These are phyloP conservation scores for Suillus spraguei DNA, from an alignment of 768 basidiomycete species.

Conservation along the genomic window DNA sequence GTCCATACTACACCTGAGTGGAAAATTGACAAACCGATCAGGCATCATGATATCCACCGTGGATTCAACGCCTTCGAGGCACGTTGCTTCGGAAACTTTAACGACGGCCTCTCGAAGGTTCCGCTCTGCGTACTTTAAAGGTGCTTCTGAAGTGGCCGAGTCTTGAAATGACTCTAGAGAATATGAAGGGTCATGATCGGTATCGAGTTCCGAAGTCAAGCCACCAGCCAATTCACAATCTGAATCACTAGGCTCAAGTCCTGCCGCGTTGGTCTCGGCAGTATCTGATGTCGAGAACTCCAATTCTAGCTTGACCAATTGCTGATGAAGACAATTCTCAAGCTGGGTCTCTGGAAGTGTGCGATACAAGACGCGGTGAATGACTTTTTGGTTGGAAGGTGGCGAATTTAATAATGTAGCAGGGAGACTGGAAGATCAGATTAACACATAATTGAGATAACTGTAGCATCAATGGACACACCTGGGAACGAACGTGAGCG, in stretches of 20 bases:
- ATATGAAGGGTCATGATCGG: constrained; percentile 5
- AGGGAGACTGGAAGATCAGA: constrained; percentile 38
- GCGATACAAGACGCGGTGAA: constrained; percentile 54
- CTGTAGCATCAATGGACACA: constrained; percentile 24
- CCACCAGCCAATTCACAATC: neutral
- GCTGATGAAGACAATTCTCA: constrained; percentile 16
- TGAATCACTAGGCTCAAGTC: neutral
- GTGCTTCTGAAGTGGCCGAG: neutral
- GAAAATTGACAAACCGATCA: constrained; percentile 45
- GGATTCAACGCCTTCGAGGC: constrained; percentile 40
- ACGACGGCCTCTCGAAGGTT: neutral
- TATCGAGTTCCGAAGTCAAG: constrained; percentile 7
- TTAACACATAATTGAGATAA: neutral
- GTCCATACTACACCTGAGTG: constrained; percentile 11
- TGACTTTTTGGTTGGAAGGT: constrained; percentile 33
- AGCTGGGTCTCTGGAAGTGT: constrained; percentile 27
- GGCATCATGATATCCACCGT: constrained; percentile 56
- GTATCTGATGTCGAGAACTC: constrained; percentile 23
- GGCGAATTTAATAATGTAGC: constrained; percentile 33
- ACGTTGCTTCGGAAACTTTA: constrained; percentile 24
- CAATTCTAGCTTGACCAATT: constrained; percentile 44
- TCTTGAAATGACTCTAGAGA: neutral
- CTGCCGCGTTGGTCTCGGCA: too few species aligned
- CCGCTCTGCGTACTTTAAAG: constrained; percentile 2
- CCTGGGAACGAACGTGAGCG: constrained; percentile 55